Evolutionary conservation across 305 asterid genomes (phyloP), one percentile per base, ranked within the genome.

Genomic region (Fraxinus platypoda): DNA sequence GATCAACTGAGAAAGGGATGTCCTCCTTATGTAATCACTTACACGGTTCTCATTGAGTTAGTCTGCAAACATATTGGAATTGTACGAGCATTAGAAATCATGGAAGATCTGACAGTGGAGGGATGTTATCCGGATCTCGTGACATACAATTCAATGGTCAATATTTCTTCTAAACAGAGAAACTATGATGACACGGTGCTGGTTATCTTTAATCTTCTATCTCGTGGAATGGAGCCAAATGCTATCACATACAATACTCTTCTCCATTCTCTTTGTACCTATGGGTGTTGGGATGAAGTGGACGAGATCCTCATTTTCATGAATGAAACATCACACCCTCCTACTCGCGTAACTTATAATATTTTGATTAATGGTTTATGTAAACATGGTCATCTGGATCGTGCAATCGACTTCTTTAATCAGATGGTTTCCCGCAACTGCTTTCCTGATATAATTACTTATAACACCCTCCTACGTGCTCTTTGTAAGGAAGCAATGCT

Each of bases 121-220:
- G 99, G 99, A 74, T 95, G 98, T 80, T 87, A 89, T 84, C 99
- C 99, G 0, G 98, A 94, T 85, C 87, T 91, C 15, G 89, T 95
- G 80, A 94, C 96, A 6, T 95, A 91, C 86, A 93, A 94, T 84
- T 91, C 97, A 34, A 83, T 95, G 90, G 85, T 95, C 81, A 94
- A 84, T 87, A 81, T 89, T 79, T 72, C 95, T 76, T 90, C 95
- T 82, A 95, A 93, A 81, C 86, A 74, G 80, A 94, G 97, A 70
- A 88, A 88, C 57, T 90, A 84, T 74, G 89, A 86, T 34, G 97
- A 94, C 68, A 81, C 91, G 34, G 81, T 87, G 33, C 79, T 88
- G 81, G 84, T 92, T 46, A 77, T 95, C 41, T 3, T 80, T 76
- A 78, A 89, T 85, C 92, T 95, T 78, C 85, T 95, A 2, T 89